A percentile compares a stretch with the other conserved stretches of the same genome.
Evolutionary conservation across 2,329 filamentous ascomycete genomes (phyloP).

Genomic region (Metarhizium robertsii): DNA sequence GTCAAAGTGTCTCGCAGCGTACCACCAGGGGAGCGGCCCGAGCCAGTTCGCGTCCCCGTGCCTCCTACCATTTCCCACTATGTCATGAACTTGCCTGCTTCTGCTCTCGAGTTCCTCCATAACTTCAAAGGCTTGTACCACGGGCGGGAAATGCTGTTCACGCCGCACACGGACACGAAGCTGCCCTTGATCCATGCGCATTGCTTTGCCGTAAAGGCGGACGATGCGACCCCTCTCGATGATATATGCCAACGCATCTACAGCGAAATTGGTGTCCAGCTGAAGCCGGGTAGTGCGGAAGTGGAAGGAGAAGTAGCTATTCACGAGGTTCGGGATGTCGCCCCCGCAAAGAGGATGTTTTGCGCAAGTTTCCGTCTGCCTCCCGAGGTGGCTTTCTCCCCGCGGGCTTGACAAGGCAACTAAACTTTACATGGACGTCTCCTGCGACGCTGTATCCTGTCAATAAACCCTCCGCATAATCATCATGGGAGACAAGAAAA

Average conservation of each 20-base stretch:
- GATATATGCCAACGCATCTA: conserved; percentile 35
- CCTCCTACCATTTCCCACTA: conserved; percentile 82
- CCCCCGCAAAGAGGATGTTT: conserved; percentile 93
- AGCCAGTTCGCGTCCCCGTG: conserved; percentile 37
- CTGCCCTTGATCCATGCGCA: conserved; percentile 88
- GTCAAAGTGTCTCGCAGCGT: conserved; percentile 28
- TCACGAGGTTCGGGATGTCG: conserved; percentile 73
- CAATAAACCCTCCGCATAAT: no score
- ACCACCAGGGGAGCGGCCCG: conserved; percentile 25
- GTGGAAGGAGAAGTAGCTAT: conserved; percentile 43
- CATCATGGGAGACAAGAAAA: background rate
- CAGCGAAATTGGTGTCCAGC: conserved; percentile 29
- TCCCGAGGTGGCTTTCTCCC: conserved; percentile 67
- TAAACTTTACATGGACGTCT: no score
- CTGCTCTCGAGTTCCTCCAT: conserved; percentile 73
- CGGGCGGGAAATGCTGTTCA: conserved; percentile 58
- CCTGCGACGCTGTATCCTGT: no score
- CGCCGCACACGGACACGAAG: conserved; percentile 44
- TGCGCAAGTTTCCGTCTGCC: conserved; percentile 89
- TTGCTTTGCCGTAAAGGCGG: conserved; percentile 79
- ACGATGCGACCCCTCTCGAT: conserved; percentile 56
- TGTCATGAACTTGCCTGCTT: conserved; percentile 94
- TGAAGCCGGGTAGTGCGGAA: conserved; percentile 35
- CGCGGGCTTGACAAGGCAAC: conserved; percentile 13
- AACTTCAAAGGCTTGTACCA: conserved; percentile 63